These are phyloP conservation scores for Penicillium dipodomyicola DNA, from an alignment of 495 filamentous ascomycete species.

Conservation along the genomic window DNA sequence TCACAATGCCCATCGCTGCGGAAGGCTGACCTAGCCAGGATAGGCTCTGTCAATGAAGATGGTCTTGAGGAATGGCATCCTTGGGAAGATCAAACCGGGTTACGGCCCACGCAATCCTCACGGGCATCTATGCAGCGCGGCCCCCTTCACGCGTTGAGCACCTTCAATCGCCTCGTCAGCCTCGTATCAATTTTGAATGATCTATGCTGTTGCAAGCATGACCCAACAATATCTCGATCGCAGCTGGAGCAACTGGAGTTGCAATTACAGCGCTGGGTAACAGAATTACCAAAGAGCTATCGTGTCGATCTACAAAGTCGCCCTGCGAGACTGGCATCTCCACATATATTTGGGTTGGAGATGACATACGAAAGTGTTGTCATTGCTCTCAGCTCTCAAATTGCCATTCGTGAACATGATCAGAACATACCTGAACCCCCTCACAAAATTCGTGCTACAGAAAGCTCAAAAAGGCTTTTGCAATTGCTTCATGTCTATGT, in stretches of 20 bases:
- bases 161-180: slow-evolving; percentile 55
- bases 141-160: slow-evolving; percentile 57
- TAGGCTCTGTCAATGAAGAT: slow-evolving; percentile 55
- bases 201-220: slow-evolving; percentile 33
- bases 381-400: slow-evolving; percentile 30
- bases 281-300: slow-evolving; percentile 35
- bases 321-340: slow-evolving; percentile 28
- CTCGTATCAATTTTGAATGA: slow-evolving; percentile 48
- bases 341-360: slow-evolving; percentile 43
- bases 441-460: slow-evolving; percentile 27
- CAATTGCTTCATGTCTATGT: slow-evolving; percentile 36
- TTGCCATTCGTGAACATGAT: slow-evolving; percentile 30
- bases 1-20: slow-evolving; percentile 52
- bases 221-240: slow-evolving; percentile 25
- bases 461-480: slow-evolving; percentile 36
- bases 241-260: slow-evolving; percentile 38
- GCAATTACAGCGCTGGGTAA: slow-evolving; percentile 39
- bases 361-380: slow-evolving; percentile 40
- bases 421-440: slow-evolving; percentile 24
- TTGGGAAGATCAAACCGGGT: slow-evolving; percentile 52
- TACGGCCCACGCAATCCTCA: slow-evolving; percentile 33
- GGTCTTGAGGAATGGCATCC: slow-evolving; percentile 71
- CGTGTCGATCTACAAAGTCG: slow-evolving; percentile 34
- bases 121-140: slow-evolving; percentile 43
- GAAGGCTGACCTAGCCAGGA: slow-evolving; percentile 42